Base-by-base conservation (phyloP, 75 land plant species). In the Pinus tabuliformis region DNA sequence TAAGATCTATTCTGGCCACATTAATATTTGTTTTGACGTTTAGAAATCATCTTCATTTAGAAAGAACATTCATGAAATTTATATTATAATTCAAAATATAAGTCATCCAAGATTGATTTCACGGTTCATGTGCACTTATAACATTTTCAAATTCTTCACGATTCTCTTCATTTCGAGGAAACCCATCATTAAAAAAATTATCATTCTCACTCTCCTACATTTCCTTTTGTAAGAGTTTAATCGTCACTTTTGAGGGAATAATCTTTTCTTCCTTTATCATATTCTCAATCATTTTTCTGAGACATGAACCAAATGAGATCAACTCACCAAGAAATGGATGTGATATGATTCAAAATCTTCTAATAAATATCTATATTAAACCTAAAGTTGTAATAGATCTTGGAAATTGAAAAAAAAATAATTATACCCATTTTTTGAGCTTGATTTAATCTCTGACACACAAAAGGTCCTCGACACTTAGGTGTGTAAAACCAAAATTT, bases 161-260 rank as follows among this genome's bases (percentile, higher is more conserved):
- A 60, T 96, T 96, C 80, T 94, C 99, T 76, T 94, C 93, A 79
- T 96, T 94, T 26, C 99, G 88, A 59, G 97, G 97, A 73, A 96
- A 96, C 13, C 99, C 95, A 86, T 96, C 99, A 84, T 94, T 94
- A 57, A 96, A 84, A 76, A 96, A 90, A 59, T 94, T 96, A 78
- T 94, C 86, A 63, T 91, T 92, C 24, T 78, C 90, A 83, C 81
- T 90, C 75, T 92, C 87, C 54, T 56, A 75, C 89, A 94, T 96
- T 45, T 97, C 97, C 70, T 77, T 82, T 77, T 88, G 88, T n/a
- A 96, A 88, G 73, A 96, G 92, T 76, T 87, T 90, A n/a, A 96
- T 85, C 49, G 96, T 96, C n/a, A 96, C 94, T 87, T 90, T 92
- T 20, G 97, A 93, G 22, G 99, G 99, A 37, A 91, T 97, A 77